Base-by-base conservation (phyloP, 495 filamentous ascomycete genomes). In the Pyrenula massariospora region DNA sequence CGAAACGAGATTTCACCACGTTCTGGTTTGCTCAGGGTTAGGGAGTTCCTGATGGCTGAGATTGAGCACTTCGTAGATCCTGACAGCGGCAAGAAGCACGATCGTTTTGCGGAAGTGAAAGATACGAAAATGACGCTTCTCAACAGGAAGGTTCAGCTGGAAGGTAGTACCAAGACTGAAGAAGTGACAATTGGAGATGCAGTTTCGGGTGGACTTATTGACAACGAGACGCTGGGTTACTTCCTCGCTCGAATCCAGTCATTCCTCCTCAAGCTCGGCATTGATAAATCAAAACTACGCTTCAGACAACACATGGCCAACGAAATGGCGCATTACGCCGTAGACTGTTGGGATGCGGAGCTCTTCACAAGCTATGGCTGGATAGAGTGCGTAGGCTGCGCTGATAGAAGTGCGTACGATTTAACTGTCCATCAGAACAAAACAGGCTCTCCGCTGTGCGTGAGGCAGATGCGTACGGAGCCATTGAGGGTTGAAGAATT, bases 191-290 rank as follows among this genome's bases (percentile, higher is more conserved):
- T 91, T 57, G 85, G 86, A 58, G 72, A 88, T 64, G 87, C 87
- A 24, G 87, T 92, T 24, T 73, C 80, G 66, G 73, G 72, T 21
- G 76, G 79, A 10, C 63, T 87, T 19, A 84, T 92, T 10, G 86
- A 92, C 66, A 92, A 89, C 69, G 87, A 92, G 73, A 90, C 87
- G 1, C 77, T 92, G n/a, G 88, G 87, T 51, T 92, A 92, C 73
- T 92, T 92, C 74, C 75, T 92, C 31, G 88, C 82, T 50, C 80
- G 87, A 50, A 90, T 91, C 58, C 83, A 84, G 64, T 73, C 80
- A 21, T 92, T 91, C 78, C 72, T 92, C 42, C 60, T 78, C 55
- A 83, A 79, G 66, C 70, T 92, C 48, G 88, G 88, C 60, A 71
- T 86, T 11, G 85, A 92, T 63, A 69, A 71, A 60, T 73, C 65